Percentiles rank a stretch among this genome's conserved stretches.
These are phyloP conservation scores for Micractinium sp. DNA, from an alignment of 139 green algal species.

Conservation along the genomic window DNA sequence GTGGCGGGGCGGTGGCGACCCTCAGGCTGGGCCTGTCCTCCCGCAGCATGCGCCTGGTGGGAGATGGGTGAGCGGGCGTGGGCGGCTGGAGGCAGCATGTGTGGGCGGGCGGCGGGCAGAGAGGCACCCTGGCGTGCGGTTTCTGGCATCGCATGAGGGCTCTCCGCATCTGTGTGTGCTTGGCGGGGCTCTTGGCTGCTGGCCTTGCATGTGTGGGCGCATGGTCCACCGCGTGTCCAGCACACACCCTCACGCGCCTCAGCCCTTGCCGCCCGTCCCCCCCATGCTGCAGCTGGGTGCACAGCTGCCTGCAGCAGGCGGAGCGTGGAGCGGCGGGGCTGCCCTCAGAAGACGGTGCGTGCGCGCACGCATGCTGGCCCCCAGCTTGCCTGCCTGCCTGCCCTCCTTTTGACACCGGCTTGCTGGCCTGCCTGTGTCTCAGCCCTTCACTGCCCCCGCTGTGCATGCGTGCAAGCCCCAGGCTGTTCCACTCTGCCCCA, in stretches of 20 bases:
- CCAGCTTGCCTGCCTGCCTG: neutral
- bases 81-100: no score
- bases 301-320: neutral
- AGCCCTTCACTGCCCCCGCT: neutral
- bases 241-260: neutral
- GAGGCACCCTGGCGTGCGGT: no score
- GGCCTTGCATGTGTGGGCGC: no score
- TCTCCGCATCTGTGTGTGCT: no score
- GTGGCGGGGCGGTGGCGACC: neutral
- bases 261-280: neutral
- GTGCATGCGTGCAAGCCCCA: neutral
- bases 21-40: neutral
- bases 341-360: neutral
- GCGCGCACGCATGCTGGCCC: no score
- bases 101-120: neutral
- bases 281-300: slow-evolving; percentile 23
- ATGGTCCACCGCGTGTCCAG: no score
- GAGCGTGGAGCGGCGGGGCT: neutral
- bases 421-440: neutral
- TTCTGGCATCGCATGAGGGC: no score
- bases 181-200: neutral
- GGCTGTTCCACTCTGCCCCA: neutral
- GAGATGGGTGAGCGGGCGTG: neutral
- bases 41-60: slow-evolving; percentile 4
- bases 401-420: neutral